phyloP scores from a whole-genome alignment of 768 basidiomycete species.

The Collybia sordida region DNA sequence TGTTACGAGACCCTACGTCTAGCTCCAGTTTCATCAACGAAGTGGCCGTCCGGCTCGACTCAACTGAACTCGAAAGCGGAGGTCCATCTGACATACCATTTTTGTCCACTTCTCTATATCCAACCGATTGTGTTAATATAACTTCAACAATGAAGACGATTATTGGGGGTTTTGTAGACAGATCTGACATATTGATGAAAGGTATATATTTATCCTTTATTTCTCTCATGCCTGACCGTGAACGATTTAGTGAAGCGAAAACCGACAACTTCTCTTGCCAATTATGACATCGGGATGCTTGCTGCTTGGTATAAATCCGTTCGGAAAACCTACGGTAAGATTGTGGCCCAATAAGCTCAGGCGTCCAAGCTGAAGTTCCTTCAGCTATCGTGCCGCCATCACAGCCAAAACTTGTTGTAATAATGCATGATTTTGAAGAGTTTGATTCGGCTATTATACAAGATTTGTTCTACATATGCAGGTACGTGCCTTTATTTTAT shows the following conservation, averaged over 20 bases:
- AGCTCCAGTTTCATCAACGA: constrained; percentile 47
- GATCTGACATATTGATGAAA: constrained; percentile 21
- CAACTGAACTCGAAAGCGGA: constrained; percentile 12
- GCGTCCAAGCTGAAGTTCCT: background rate
- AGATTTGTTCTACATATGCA: constrained; percentile 72
- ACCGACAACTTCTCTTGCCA: constrained; percentile 50
- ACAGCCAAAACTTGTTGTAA: constrained; percentile 46
- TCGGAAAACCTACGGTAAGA: constrained; percentile 34
- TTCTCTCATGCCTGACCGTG: background rate
- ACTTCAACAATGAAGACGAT: constrained; percentile 53
- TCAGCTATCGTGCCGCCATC: constrained; percentile 7
- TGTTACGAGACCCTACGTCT: constrained; percentile 37
- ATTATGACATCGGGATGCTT: constrained; percentile 61
- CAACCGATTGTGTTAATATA: constrained; percentile 56
- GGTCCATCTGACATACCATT: constrained; percentile 13
- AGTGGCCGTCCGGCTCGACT: constrained; percentile 36
- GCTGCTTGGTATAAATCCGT: constrained; percentile 57
- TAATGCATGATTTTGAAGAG: constrained; percentile 77
- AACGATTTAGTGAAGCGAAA: constrained; percentile 42
- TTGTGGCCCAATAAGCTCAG: background rate
- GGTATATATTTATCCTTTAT: constrained; percentile 15
- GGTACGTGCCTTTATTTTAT: constrained; percentile 44
- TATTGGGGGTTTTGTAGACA: constrained; percentile 51
- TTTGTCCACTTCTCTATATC: constrained; percentile 50
- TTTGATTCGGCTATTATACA: constrained; percentile 62